A percentile compares a stretch with the other conserved stretches of the same genome.
phyloP scores from a whole-genome alignment of 108 stramenopile species.

The Conticribra guillardii region DNA sequence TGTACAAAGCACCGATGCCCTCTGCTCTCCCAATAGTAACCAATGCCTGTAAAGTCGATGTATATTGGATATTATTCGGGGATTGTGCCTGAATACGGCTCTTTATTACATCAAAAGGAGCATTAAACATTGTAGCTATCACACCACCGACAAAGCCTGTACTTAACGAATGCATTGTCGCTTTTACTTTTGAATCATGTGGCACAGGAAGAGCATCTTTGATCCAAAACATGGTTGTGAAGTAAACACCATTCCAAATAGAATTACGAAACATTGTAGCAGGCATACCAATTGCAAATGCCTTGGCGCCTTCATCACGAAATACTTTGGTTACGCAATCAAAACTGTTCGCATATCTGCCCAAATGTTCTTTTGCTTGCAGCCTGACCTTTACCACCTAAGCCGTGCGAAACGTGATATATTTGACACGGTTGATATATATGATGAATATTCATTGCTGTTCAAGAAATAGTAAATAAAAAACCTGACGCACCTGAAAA shows the following conservation, averaged over 20 bases:
- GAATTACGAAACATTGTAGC: constrained; percentile 20
- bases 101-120: constrained; percentile 25
- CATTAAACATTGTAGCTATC: constrained; percentile 17
- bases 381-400: constrained; percentile 15
- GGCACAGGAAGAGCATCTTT: constrained; percentile 4
- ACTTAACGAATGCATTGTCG: constrained; percentile 8
- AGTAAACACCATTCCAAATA: constrained; percentile 27
- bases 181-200: constrained; percentile 7
- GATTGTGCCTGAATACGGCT: constrained; percentile 29
- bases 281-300: constrained; percentile 10
- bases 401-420: no score
- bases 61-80: constrained; percentile 15
- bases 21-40: constrained; percentile 14
- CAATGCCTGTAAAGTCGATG: constrained; percentile 20
- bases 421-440: no score
- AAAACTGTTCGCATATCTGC: constrained; percentile 19
- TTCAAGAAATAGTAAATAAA: no score
- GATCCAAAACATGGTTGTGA: constrained; percentile 20
- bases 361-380: constrained; percentile 22
- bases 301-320: constrained; percentile 14
- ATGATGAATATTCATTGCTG: no score
- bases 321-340: constrained; percentile 17
- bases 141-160: constrained; percentile 26
- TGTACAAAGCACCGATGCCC: constrained; percentile 16
- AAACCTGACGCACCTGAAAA: no score